Evolutionary conservation across 2,329 filamentous ascomycete genomes (phyloP).

Genomic region (Nemania abortiva): DNA sequence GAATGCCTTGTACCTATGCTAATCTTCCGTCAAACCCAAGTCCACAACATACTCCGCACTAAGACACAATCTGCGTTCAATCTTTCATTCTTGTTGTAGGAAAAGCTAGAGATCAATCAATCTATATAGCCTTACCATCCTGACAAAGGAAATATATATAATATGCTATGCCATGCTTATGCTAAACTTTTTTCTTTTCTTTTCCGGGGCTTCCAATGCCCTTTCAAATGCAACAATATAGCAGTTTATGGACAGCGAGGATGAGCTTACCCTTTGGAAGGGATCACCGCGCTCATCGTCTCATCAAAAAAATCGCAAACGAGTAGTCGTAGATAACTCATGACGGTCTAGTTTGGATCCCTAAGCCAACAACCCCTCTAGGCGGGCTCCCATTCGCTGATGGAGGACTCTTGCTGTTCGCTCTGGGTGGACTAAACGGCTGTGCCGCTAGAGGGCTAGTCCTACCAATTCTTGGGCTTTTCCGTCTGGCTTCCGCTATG

Average conservation of each 20-base stretch:
- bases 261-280: no score
- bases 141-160: slow-evolving; percentile 16
- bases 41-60: not conserved
- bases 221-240: slow-evolving; percentile 13
- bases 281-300: not conserved
- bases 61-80: not conserved
- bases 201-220: not conserved
- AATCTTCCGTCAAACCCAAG: not conserved
- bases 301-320: not conserved
- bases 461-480: slow-evolving; percentile 26
- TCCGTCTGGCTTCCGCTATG: slow-evolving; percentile 25
- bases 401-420: slow-evolving; percentile 16
- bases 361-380: slow-evolving; percentile 28
- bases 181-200: slow-evolving; percentile 23
- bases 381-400: slow-evolving; percentile 27
- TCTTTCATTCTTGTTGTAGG: not conserved
- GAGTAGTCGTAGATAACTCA: slow-evolving; percentile 3
- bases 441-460: slow-evolving; percentile 29
- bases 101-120: not conserved
- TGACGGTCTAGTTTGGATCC: slow-evolving; percentile 30
- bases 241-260: not conserved
- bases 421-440: slow-evolving; percentile 18
- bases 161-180: slow-evolving; percentile 25
- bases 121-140: slow-evolving; percentile 5
- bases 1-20: slow-evolving; percentile 9